Evolutionary conservation across 352 stramenopile species (phyloP), one percentile per base, ranked within the genome.

Genomic region (Globisporangium emineosum): DNA sequence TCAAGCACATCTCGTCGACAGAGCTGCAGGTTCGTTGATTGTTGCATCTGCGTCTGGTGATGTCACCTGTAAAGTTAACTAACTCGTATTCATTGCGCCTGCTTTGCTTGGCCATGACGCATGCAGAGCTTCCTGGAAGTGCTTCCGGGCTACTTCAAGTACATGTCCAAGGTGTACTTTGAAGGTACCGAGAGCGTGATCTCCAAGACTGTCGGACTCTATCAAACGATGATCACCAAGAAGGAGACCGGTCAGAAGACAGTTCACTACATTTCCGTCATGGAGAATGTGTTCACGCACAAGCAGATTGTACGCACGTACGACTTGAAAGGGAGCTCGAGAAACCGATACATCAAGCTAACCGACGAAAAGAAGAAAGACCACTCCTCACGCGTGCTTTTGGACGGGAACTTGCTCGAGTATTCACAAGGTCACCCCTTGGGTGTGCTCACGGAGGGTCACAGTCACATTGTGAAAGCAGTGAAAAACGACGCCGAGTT

Each of bases 401-500:
- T 97, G 42, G 89, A 97, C 62, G 86, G 86, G 23, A 96, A 96
- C 69, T 89, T 96, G 21, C 65, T 93, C 29, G 77, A 97, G 64
- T 83, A 93, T 61, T 86, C 80, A 21, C 73, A 88, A 63, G 86
- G 88, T 7, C 69, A 97, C 66, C 89, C 88, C 5, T 62, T 94
- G 32, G 81, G 81, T 4, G 63, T 97, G 21, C 70, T 96, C 15
- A 74, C 75, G 1, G 82, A 89, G 49, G 79, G 91, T 40, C 81
- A 96, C 60, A 63, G 76, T n/a, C 77, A 85, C 54, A 72, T 94
- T 27, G 60, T 86, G 52, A 79, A 85, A 32, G 97, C 95, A 23
- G 97, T 99, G 69, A 75, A 98, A 57, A 98, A 99, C 79, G 94
- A 99, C 75, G 98, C 96, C 15, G 68, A 89, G 25, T 99, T 99